Evolutionary conservation across 2,329 filamentous ascomycete genomes (phyloP).

Genomic region (Neofusicoccum sp.): DNA sequence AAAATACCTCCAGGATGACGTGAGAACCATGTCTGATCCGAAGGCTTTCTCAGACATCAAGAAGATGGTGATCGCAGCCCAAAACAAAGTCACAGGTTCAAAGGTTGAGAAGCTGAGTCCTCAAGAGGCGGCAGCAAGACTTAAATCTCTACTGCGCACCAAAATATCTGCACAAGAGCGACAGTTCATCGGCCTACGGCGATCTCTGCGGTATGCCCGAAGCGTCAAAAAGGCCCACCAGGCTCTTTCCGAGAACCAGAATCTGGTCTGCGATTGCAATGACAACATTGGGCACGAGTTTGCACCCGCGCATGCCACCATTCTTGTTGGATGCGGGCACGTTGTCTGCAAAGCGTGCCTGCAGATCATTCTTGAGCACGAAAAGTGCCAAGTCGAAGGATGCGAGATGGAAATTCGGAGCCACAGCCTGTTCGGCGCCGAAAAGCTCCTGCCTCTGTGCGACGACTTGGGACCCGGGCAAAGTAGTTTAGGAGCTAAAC

Average conservation of each 20-base stretch:
- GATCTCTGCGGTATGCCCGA: conserved; percentile 24
- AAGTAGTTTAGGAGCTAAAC: conserved; percentile 44
- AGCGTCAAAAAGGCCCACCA: background rate
- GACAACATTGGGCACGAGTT: background rate
- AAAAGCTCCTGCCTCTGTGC: conserved; percentile 36
- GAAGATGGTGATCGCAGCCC: background rate
- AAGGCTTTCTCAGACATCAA: background rate
- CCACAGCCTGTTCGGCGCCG: conserved; percentile 36
- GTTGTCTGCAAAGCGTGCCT: conserved; percentile 47
- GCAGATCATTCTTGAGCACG: conserved; percentile 24
- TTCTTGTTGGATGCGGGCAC: conserved; percentile 33
- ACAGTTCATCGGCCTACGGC: conserved; percentile 19
- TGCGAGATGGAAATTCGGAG: conserved; percentile 39
- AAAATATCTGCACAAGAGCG: background rate
- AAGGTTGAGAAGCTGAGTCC: background rate
- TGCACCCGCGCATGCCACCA: background rate
- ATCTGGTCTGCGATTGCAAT: background rate
- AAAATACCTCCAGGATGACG: background rate
- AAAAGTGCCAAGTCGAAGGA: conserved; percentile 38
- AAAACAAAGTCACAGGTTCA: background rate
- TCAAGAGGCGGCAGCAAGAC: conserved; percentile 20
- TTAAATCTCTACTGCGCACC: background rate
- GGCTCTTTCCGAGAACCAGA: background rate
- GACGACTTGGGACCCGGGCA: conserved; percentile 15
- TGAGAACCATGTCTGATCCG: background rate